These are phyloP conservation scores for Naegleria fowleri DNA, from an alignment of 208 protist genomes.

Conservation along the genomic window DNA sequence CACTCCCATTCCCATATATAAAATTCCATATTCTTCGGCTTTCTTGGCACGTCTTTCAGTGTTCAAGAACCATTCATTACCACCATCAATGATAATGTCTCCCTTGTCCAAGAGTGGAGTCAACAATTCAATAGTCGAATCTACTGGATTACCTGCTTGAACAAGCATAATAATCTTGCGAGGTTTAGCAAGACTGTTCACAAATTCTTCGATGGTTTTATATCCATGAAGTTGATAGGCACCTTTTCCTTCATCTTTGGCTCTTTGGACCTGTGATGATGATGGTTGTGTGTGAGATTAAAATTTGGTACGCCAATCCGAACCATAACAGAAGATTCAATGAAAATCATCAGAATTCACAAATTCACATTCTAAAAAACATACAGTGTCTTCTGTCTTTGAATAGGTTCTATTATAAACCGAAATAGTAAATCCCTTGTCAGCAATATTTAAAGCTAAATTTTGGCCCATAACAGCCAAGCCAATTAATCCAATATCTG, in stretches of 20 bases:
- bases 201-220: conserved; percentile 55
- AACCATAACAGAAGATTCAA: too few species aligned
- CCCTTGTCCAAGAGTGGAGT: conserved; percentile 63
- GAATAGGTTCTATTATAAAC: conserved; percentile 82
- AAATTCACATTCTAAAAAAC: conserved; percentile 50
- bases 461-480: conserved; percentile 98
- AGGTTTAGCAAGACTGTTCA: conserved; percentile 65
- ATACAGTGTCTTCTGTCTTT: conserved; percentile 75
- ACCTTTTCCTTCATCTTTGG: conserved; percentile 33
- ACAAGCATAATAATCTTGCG: conserved; percentile 90
- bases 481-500: conserved; percentile 89
- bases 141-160: conserved; percentile 88
- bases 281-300: conserved; percentile 48
- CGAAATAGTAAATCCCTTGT: conserved; percentile 84
- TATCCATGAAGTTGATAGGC: conserved; percentile 48
- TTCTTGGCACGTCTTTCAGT: conserved; percentile 75
- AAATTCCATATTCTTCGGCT: conserved; percentile 70
- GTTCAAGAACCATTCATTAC: conserved; percentile 90
- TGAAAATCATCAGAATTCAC: conserved; percentile 51
- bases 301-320: too few species aligned
- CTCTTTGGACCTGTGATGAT: background rate
- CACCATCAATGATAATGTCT: conserved; percentile 92
- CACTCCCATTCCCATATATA: conserved; percentile 92
- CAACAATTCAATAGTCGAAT: conserved; percentile 83
- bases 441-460: conserved; percentile 94